Conservation (phyloP, 495 filamentous ascomycete species). For the Penicillium argentinense region DNA sequence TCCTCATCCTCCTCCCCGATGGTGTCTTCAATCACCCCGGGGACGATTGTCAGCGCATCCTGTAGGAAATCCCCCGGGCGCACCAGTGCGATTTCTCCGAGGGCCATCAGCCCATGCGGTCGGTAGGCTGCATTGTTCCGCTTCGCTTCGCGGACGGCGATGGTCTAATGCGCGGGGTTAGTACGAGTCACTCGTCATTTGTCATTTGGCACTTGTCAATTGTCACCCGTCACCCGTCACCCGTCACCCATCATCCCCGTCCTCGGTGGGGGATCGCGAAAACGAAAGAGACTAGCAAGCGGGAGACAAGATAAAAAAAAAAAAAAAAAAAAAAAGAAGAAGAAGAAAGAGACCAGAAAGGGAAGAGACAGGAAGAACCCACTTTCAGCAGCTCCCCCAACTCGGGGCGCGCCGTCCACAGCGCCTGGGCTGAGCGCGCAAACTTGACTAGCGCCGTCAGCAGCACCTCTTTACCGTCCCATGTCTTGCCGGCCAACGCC, state of each 20-base stretch:
- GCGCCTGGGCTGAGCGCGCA: conserved; percentile 54
- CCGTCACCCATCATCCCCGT: too few species aligned
- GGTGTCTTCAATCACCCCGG: conserved; percentile 55
- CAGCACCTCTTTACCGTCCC: conserved; percentile 89
- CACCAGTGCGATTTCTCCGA: conserved; percentile 68
- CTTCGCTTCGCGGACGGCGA: conserved; percentile 84
- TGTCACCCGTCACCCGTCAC: too few species aligned
- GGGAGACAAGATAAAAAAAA: neutral
- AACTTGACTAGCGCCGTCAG: conserved; percentile 83
- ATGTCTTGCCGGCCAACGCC: conserved; percentile 81
- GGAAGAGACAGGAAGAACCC: conserved; percentile 16
- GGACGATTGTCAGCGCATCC: conserved; percentile 64
- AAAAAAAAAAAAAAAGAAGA: conserved; percentile 5
- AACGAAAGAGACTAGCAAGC: too few species aligned
- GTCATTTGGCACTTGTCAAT: too few species aligned
- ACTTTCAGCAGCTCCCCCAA: conserved; percentile 56
- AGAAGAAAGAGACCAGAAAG: neutral
- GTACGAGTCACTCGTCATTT: conserved; percentile 1
- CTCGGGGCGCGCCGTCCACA: conserved; percentile 56
- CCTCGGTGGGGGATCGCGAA: too few species aligned
- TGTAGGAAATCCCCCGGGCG: conserved; percentile 66
- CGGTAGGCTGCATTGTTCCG: conserved; percentile 81
- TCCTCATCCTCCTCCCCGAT: conserved; percentile 52
- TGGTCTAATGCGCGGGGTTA: conserved; percentile 37
- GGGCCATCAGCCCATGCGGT: conserved; percentile 66